These are phyloP conservation scores for Coemansia sp. DNA, from an alignment of 192 early-diverging fungal genomes.

Conservation along the genomic window DNA sequence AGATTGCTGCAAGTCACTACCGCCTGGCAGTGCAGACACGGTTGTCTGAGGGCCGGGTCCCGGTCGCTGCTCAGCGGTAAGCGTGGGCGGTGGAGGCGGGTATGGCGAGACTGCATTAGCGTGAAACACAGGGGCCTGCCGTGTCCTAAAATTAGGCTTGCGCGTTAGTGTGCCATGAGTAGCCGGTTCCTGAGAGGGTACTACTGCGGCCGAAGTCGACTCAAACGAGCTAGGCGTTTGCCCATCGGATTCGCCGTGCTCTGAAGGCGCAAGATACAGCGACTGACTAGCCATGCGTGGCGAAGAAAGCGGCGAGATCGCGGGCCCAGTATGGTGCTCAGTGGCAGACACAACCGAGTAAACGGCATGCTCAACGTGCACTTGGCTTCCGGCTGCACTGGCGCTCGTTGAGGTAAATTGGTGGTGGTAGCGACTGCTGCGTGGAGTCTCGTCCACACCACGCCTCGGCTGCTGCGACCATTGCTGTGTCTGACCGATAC, in stretches of 20 bases:
- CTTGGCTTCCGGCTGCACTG: neutral
- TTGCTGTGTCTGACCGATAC: constrained; percentile 9
- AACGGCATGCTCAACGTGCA: constrained; percentile 1
- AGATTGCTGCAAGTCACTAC: neutral
- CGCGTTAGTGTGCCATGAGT: neutral
- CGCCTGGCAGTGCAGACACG: neutral
- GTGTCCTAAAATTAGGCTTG: neutral
- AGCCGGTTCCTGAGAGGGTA: neutral
- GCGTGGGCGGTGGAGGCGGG: constrained; percentile 21
- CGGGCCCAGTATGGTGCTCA: neutral
- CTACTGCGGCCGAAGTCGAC: neutral
- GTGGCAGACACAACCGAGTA: neutral
- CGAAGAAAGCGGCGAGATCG: constrained; percentile 5
- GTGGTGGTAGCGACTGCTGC: neutral
- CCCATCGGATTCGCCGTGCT: neutral
- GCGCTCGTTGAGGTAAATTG: neutral
- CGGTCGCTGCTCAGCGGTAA: constrained; percentile 9
- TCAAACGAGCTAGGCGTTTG: neutral
- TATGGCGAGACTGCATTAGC: constrained; percentile 21
- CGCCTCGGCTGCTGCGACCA: neutral
- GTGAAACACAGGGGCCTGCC: constrained; percentile 15
- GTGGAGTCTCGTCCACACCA: neutral
- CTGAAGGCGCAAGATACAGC: neutral
- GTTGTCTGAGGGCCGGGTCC: neutral
- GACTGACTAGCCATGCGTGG: neutral